phyloP scores from a whole-genome alignment of 805 yeast genomes.

The Nakazawaea ernobii region DNA sequence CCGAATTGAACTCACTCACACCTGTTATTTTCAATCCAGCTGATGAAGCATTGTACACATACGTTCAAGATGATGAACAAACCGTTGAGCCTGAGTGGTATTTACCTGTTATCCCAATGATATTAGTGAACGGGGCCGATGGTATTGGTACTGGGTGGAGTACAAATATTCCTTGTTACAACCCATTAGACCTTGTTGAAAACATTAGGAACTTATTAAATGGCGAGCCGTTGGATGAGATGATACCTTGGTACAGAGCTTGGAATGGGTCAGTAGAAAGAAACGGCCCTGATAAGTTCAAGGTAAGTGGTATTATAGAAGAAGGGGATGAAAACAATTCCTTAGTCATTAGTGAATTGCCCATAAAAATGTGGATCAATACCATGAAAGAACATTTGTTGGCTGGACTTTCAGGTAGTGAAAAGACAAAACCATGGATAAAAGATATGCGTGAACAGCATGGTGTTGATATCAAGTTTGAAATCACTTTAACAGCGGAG shows the following conservation, averaged over 20 bases:
- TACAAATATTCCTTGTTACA: slow-evolving; percentile 83
- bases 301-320: slow-evolving; percentile 74
- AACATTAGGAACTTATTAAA: slow-evolving; percentile 72
- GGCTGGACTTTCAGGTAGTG: slow-evolving; percentile 69
- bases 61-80: slow-evolving; percentile 87
- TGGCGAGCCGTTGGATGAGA: slow-evolving; percentile 60
- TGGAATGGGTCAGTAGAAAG: slow-evolving; percentile 84
- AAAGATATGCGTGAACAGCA: slow-evolving; percentile 96
- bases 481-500: slow-evolving; percentile 64
- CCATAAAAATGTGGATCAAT: slow-evolving; percentile 89
- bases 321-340: slow-evolving; percentile 68
- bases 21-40: slow-evolving; percentile 68
- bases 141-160: slow-evolving; percentile 99
- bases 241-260: slow-evolving; percentile 93
- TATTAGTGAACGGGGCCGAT: slow-evolving; percentile 93
- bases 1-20: slow-evolving; percentile 75
- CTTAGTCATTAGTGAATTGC: slow-evolving; percentile 86
- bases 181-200: slow-evolving; percentile 75
- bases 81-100: slow-evolving; percentile 96
- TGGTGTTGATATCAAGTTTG: slow-evolving; percentile 71
- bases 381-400: slow-evolving; percentile 81
- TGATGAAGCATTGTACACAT: slow-evolving; percentile 73
- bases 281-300: slow-evolving; percentile 59
- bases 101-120: slow-evolving; percentile 88
- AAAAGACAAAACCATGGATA: slow-evolving; percentile 76